Evolutionary conservation across 2,329 filamentous ascomycete genomes (phyloP), one percentile per base, ranked within the genome.

Genomic region (Colletotrichum ledebouriae): DNA sequence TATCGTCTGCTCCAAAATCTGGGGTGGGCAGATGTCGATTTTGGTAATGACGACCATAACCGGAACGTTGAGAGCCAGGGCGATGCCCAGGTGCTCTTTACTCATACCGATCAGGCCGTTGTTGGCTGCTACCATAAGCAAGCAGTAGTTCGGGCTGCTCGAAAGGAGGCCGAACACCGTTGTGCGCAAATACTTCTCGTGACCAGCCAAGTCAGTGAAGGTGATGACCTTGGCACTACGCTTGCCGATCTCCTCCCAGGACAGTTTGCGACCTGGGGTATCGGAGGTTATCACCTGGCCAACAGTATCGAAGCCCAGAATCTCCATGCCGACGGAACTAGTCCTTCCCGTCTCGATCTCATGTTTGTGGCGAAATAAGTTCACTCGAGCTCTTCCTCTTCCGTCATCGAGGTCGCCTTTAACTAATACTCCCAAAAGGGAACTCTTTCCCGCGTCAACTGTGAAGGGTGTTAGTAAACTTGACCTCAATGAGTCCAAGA

Each of bases 11-110:
- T 97, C 90, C 25, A 99, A 84, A 75, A 99, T 98, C 72, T 98
- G 92, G 2, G 95, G 94, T 22, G 96, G 96, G 78, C 96, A 98
- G 63, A 98, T 98, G 77, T 98, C 96, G 72, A 98, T 97, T 83
- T 98, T 99, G 79, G 95, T 99, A 71, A 98, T 90, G 72, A 98
- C 91, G 3, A 98, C 94, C 93, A 99, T 97, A 73, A 99, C 94
- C 0, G 96, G 96, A 11, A 99, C 95, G 75, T 98, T 98, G 59
- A 99, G 84, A 0, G 96, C 94, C 37, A 98, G 84, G 0, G 96
- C 95, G 71, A 99, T 97, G 15, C 96, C 96, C 4, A 99, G 83
- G 79, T 99, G 96, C 82, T 99, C 96, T 85, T 97, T 97, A 80
- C 93, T 97, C 96, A 98, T 99, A 20, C 96, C 96, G 53, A 98